These are phyloP conservation scores for Aspergillus asperescens DNA, from an alignment of 495 filamentous ascomycete species.

Conservation along the genomic window DNA sequence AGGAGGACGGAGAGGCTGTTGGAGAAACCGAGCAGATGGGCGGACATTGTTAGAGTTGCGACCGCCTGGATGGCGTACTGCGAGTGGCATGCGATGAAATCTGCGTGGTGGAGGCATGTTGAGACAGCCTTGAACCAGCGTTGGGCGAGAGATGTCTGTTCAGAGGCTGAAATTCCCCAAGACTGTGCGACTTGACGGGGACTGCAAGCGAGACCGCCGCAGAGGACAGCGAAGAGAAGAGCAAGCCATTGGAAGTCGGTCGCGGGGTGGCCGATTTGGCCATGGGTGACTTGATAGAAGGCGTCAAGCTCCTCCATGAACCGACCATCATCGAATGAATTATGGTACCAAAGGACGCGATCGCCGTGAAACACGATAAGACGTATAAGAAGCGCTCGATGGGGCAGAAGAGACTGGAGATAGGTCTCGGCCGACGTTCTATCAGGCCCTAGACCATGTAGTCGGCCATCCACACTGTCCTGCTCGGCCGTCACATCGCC, in stretches of 20 bases:
- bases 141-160: neutral
- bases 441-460: neutral
- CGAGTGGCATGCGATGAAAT: conserved; percentile 14
- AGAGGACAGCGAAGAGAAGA: conserved; percentile 1
- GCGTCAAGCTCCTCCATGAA: neutral
- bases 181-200: neutral
- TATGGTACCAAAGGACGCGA: conserved; percentile 7
- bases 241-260: conserved; percentile 4
- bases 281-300: neutral
- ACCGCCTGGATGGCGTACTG: conserved; percentile 42
- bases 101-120: neutral
- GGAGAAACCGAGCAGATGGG: conserved; percentile 43
- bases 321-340: neutral
- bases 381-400: neutral
- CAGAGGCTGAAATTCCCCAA: neutral
- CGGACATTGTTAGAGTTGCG: conserved; percentile 39
- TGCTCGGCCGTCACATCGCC: conserved; percentile 1
- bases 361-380: conserved; percentile 2
- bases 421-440: neutral
- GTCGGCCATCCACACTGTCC: neutral
- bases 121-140: conserved; percentile 8
- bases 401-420: neutral
- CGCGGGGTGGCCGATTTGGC: neutral
- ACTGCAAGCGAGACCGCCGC: neutral
- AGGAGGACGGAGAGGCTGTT: conserved; percentile 37